Base-by-base conservation (phyloP, 257 asterid genomes). In the Solanum pinnatisectum region DNA sequence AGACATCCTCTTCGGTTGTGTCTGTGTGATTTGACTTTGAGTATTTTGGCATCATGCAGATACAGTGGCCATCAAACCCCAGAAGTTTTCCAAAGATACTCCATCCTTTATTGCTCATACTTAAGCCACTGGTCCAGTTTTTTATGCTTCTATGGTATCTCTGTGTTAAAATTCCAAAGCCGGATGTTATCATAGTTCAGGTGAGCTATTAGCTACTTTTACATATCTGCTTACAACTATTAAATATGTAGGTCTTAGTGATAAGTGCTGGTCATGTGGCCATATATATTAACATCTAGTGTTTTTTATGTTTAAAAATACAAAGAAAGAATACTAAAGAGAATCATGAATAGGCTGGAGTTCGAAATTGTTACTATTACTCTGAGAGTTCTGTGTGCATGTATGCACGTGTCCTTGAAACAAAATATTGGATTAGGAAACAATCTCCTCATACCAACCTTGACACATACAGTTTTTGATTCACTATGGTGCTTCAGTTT, bases 111-210 rank as follows among this genome's bases (percentile, higher is more conserved):
- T 84, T 97, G 87, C 98, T 97, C 85, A 90, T 95, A 87, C 85
- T 95, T 87, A 97, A 97, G 94, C 91, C 99, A 52, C 74, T 97
- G 78, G 85, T 96, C 90, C 98, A 97, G 92, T 94, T 96, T 91
- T 89, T 95, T 87, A 87, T 92, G 95, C 98, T 97, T 90, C 94
- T 97, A 87, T 97, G 98, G 98, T 96, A 97, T 90, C 95, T 97
- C 72, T 96, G 98, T 89, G 87, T 91, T 32, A 97, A 92, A 91
- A 94, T 97, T 89, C 96, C 98, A 0, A 94, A 98, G 79, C 99
- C 99, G 83, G 98, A 97, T 92, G 95, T 91, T 91, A 95, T 93
- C 91, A 84, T 97, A 52, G 98, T 97, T 92, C 99, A 97, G 98
- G 99, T 95, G 91, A 92, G 94, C 89, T 91, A 72, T 23, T 46